These are phyloP conservation scores for Hevea brasiliensis DNA, from an alignment of 345 rosid genomes.

Conservation along the genomic window DNA sequence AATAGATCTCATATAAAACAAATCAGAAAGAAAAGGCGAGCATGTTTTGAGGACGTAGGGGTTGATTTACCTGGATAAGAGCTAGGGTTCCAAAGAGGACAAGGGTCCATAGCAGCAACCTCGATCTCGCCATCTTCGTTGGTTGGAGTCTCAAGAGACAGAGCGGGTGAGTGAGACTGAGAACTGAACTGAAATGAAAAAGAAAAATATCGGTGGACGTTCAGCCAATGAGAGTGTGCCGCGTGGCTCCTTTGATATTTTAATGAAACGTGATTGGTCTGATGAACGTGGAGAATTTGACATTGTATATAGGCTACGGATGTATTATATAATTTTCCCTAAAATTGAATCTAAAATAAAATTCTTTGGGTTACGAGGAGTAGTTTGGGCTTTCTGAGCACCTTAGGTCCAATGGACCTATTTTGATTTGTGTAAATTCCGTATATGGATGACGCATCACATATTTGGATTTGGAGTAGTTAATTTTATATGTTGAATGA, in stretches of 20 bases:
- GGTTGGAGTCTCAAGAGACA: no score
- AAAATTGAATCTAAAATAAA: no score
- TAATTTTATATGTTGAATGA: no score
- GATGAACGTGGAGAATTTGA: constrained; percentile 14
- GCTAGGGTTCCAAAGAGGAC: constrained; percentile 46
- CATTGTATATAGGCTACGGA: neutral
- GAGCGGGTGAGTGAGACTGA: no score
- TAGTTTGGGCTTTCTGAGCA: no score
- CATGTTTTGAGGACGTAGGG: neutral
- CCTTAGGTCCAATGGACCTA: no score
- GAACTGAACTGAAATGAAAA: no score
- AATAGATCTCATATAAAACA: neutral
- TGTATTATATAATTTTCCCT: no score
- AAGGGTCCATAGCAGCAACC: constrained; percentile 42
- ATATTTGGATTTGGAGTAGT: no score
- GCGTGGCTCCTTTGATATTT: constrained; percentile 7
- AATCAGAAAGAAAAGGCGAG: neutral
- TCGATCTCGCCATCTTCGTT: constrained; percentile 48
- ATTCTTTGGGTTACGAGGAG: no score
- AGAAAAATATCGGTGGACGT: neutral
- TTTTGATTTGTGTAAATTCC: no score
- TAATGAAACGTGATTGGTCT: constrained; percentile 13
- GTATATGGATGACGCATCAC: no score
- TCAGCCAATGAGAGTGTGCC: neutral
- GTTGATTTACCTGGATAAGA: constrained; percentile 46